Conservation (phyloP, 768 basidiomycete species). For the Pulveroboletus sp. region DNA sequence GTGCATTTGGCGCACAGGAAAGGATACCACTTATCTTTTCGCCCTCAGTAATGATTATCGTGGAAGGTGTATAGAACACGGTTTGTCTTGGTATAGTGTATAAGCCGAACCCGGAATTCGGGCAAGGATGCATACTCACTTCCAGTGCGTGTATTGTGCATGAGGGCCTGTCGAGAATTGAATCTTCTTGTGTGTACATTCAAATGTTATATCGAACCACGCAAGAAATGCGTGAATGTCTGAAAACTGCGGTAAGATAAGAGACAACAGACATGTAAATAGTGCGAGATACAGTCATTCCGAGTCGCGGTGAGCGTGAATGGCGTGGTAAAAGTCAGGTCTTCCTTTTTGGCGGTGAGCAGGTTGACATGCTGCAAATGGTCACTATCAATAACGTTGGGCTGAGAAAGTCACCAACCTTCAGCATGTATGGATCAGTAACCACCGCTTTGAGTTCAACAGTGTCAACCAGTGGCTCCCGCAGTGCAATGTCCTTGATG, state of each 20-base stretch:
- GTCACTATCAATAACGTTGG: conserved; percentile 4
- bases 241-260: conserved; percentile 29
- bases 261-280: background rate
- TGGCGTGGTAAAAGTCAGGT: conserved; percentile 77
- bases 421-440: conserved; percentile 86
- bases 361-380: conserved; percentile 77
- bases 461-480: conserved; percentile 97
- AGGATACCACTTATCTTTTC: conserved; percentile 71
- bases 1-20: conserved; percentile 79
- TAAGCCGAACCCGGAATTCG: background rate
- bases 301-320: conserved; percentile 81
- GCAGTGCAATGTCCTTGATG: conserved; percentile 96
- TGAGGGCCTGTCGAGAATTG: conserved; percentile 98
- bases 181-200: conserved; percentile 92
- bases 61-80: conserved; percentile 92
- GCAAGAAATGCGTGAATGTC: conserved; percentile 97
- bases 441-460: conserved; percentile 95
- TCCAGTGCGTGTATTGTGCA: conserved; percentile 94
- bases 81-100: conserved; percentile 62
- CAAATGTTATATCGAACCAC: conserved; percentile 98
- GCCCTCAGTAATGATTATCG: conserved; percentile 62
- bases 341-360: conserved; percentile 89
- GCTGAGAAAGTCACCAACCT: conserved; percentile 43
- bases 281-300: conserved; percentile 74
- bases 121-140: conserved; percentile 49